Evolutionary conservation across 2,329 filamentous ascomycete genomes (phyloP), one percentile per base, ranked within the genome.

Genomic region (Ceratocystis smalleyi): DNA sequence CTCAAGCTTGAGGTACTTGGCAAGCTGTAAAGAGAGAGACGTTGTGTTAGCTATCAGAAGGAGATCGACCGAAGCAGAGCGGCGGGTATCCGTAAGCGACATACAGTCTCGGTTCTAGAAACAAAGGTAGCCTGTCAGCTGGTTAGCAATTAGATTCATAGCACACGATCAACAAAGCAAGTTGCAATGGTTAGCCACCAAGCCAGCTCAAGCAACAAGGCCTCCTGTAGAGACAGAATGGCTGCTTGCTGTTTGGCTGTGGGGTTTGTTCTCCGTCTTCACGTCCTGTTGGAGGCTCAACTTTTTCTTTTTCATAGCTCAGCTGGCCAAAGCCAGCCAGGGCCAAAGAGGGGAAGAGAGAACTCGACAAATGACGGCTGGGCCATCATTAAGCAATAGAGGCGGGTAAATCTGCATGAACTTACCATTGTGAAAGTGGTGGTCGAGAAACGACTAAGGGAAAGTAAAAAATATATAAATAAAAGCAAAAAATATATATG

Each of bases 1-100:
- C 75, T 91, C 87, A 72, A 97, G 88, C 73, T 81, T 81, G 78
- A 94, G 84, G 83, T 92, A 97, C 78, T 96, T 96, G 76, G 87
- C 79, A 76, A 96, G 85, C 90, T 96, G 76, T 72, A 69, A 62
- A 63, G 64, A 51, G 32, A 40, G 35, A 40, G 4, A 55, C 5
- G 59, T 32, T 15, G 43, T 27, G 54, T 63, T 51, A 59, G 60
- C 59, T 59, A 32, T 61, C 15, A 24, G 5, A 32, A 60, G 59
- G n/a, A 30, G n/a, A 24, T 24, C 10, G 10, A 40, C 27, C 24
- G 54, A 24, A 43, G 19, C 12, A 24, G 35, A 19, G 24, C 32
- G 55, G 17, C 19, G 7, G 27, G 54, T 40, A 40, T 15, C 35
- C 10, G 35, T 40, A 12, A 5, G 45, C 8, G 17, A 66, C 65